Evolutionary conservation across 2,329 filamentous ascomycete genomes (phyloP).

Genomic region (Penicillium digitatum): DNA sequence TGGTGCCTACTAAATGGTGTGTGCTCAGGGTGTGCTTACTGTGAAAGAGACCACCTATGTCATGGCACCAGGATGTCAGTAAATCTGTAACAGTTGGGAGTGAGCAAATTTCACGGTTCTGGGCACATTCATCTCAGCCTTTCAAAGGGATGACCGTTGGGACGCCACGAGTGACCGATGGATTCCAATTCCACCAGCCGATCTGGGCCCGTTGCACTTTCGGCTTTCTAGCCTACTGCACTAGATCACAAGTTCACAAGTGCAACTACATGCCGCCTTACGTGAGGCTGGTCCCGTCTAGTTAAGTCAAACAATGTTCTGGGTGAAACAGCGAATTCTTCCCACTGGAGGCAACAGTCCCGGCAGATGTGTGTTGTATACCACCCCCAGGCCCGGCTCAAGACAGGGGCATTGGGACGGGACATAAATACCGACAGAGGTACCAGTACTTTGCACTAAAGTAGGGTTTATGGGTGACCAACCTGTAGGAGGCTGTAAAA

Average conservation of each 20-base stretch:
- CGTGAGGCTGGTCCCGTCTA: not conserved
- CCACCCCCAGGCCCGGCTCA: not conserved
- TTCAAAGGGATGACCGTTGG: not conserved
- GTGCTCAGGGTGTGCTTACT: not conserved
- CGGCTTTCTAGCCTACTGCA: conserved; percentile 2
- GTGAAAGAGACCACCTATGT: conserved; percentile 2
- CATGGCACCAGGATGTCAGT: conserved; percentile 17
- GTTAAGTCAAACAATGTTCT: not conserved
- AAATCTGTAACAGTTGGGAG: not conserved
- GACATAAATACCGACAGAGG: conserved; percentile 5
- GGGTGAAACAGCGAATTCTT: conserved; percentile 5
- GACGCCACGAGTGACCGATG: conserved; percentile 2
- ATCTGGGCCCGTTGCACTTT: not conserved
- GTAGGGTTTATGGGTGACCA: not conserved
- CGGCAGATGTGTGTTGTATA: not conserved
- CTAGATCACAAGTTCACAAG: conserved; percentile 20
- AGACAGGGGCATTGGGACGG: not conserved
- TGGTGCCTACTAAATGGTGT: not conserved
- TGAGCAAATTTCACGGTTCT: not conserved
- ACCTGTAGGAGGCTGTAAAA: not conserved
- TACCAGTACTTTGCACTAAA: not conserved
- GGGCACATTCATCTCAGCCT: not conserved
- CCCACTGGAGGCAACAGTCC: not conserved
- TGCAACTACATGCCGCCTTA: conserved; percentile 15
- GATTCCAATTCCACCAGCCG: conserved; percentile 5